These are phyloP conservation scores for Lasiosphaeria miniovina DNA, from an alignment of 495 filamentous ascomycete genomes.

Conservation along the genomic window DNA sequence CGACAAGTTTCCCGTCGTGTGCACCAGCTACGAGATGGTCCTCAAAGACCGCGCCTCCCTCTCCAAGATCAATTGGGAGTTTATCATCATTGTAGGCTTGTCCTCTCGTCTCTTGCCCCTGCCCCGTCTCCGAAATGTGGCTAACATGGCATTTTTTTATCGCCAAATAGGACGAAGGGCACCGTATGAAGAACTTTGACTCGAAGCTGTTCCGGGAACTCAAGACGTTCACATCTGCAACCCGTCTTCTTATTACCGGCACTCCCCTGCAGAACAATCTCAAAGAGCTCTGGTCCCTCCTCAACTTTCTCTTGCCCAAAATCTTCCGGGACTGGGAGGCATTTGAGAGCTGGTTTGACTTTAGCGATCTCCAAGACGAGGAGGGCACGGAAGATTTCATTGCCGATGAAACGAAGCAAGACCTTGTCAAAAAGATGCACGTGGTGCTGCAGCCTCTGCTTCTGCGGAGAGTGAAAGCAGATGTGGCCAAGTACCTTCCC, in stretches of 20 bases:
- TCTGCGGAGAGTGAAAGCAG: slow-evolving; percentile 82
- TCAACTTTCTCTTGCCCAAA: slow-evolving; percentile 89
- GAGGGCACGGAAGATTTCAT: slow-evolving; percentile 68
- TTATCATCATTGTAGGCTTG: slow-evolving; percentile 80
- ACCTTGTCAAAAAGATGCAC: slow-evolving; percentile 84
- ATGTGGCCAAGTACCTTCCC: slow-evolving; percentile 85
- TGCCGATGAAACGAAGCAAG: slow-evolving; percentile 73
- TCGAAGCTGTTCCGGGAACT: slow-evolving; percentile 86
- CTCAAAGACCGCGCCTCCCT: slow-evolving; percentile 83
- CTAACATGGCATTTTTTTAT: neutral
- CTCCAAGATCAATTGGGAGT: slow-evolving; percentile 83
- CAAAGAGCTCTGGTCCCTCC: slow-evolving; percentile 88
- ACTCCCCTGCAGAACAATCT: slow-evolving; percentile 97
- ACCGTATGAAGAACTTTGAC: slow-evolving; percentile 96
- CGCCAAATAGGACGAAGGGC: slow-evolving; percentile 74
- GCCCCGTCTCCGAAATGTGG: no score
- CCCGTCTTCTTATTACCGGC: slow-evolving; percentile 87
- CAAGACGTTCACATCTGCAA: slow-evolving; percentile 82
- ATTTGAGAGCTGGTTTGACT: slow-evolving; percentile 96
- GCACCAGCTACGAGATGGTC: slow-evolving; percentile 93
- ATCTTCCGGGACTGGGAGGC: slow-evolving; percentile 86
- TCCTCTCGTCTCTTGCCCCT: neutral
- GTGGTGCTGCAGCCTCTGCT: slow-evolving; percentile 90
- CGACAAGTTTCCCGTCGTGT: slow-evolving; percentile 79
- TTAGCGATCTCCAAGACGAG: slow-evolving; percentile 77